Evolutionary conservation across 2,329 filamentous ascomycete genomes (phyloP).

Genomic region (Botryosphaeria agaves): DNA sequence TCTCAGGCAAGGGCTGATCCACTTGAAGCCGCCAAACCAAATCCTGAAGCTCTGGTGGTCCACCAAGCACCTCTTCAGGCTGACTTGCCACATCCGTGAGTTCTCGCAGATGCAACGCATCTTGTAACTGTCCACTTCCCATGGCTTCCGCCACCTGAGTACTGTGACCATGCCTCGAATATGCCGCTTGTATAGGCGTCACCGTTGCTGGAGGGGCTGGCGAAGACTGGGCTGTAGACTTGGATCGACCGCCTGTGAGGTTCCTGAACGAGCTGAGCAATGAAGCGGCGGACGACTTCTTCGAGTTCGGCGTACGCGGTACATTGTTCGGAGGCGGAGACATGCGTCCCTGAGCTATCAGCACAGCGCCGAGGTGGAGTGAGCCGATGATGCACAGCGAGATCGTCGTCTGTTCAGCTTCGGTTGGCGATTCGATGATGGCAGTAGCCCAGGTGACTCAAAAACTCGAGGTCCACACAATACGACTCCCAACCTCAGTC

Average conservation of each 20-base stretch:
- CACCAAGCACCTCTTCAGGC: conserved; percentile 8
- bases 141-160: conserved; percentile 9
- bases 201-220: conserved; percentile 13
- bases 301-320: conserved; percentile 19
- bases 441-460: no score
- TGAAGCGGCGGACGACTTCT: conserved; percentile 18
- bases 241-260: conserved; percentile 17
- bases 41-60: conserved; percentile 16
- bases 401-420: no score
- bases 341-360: conserved; percentile 15
- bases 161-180: no score
- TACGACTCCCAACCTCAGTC: no score
- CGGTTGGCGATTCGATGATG: no score
- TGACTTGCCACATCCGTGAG: neutral
- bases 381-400: no score
- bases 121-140: conserved; percentile 3
- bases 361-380: no score
- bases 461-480: no score
- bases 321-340: conserved; percentile 18
- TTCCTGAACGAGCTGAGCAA: conserved; percentile 20
- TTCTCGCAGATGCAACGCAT: conserved; percentile 8
- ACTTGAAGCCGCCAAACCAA: conserved; percentile 15
- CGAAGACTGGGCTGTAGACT: conserved; percentile 15
- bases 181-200: no score
- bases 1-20: conserved; percentile 10